Base-by-base conservation (phyloP, 257 asterid genomes). In the Galeopsis tetrahit region DNA sequence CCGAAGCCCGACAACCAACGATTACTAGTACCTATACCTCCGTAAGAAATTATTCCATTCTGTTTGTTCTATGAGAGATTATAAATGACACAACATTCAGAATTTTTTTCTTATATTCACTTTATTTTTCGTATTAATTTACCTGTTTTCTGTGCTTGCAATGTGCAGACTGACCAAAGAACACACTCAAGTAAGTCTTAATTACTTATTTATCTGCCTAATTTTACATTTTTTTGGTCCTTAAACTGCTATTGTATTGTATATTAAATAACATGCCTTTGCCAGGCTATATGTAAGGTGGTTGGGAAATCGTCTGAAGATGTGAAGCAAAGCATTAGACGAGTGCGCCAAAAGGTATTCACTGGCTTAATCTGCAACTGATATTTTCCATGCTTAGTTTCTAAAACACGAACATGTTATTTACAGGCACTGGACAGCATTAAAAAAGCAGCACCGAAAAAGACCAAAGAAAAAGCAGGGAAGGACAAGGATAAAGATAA, bases 271-370 rank as follows among this genome's bases (percentile, higher is more conserved):
- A 58, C 67, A 55, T 70, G 52, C 70, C 66, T 80, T 72, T 69
- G 70, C 62, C 85, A 94, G 99, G 99, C 97, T 63, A 89, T 94
- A 52, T 88, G 96, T 71, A 94, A 88, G 80, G 94, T 91, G 78
- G 99, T 91, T 46, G 75, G 94, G 14, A 94, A 91, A 85, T 87
- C 97, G 70, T 84, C 97, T 58, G 99, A 94, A 83, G 97, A 86
- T 75, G 97, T 89, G 81, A 94, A 91, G 80, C 93, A 87, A 79
- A 88, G 99, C 83, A 79, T 91, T 80, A 80, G 99, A 83, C 85
- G 99, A 88, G 90, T 97, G 2, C 97, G 97, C 66, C 99, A 94
- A 75, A 94, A 89, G 97, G 99, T 94, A 80, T 60, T 60, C 39
- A 13, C 34, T 36, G 10, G 55, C 59, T n/a, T 4, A 34, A 67